A percentile compares a stretch with the other conserved stretches of the same genome.
Evolutionary conservation across 2,329 filamentous ascomycete genomes (phyloP).

Genomic region (Penicillium verrucosum): DNA sequence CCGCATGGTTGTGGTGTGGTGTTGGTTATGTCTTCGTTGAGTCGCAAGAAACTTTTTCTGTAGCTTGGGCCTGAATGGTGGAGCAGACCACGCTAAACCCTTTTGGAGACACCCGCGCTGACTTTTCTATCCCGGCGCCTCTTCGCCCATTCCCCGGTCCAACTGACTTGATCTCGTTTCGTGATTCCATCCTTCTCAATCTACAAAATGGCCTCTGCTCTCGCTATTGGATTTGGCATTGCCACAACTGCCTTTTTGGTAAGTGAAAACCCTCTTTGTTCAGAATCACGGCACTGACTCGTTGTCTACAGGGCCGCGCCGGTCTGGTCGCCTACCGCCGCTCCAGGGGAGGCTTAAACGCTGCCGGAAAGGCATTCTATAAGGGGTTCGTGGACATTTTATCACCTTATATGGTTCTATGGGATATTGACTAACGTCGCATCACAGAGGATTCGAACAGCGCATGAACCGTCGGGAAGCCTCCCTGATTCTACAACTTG

Average conservation of each 20-base stretch:
- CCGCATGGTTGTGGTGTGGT: conserved; percentile 26
- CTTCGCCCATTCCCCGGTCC: conserved; percentile 4
- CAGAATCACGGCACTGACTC: conserved; percentile 9
- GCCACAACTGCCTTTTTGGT: conserved; percentile 73
- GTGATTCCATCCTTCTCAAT: not conserved
- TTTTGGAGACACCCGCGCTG: conserved; percentile 31
- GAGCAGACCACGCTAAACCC: conserved; percentile 35
- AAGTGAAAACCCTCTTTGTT: conserved; percentile 31
- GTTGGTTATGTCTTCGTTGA: conserved; percentile 19
- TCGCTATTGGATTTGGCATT: conserved; percentile 46
- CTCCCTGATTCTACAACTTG: conserved; percentile 82
- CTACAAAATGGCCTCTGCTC: conserved; percentile 41
- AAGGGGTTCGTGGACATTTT: conserved; percentile 60
- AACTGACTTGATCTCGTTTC: conserved; percentile 8
- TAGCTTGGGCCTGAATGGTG: conserved; percentile 21
- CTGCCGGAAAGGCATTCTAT: conserved; percentile 88
- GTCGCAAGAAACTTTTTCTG: conserved; percentile 27
- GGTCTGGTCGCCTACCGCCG: conserved; percentile 84
- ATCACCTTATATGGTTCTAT: not conserved
- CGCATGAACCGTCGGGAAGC: conserved; percentile 94
- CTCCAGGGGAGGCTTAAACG: conserved; percentile 65
- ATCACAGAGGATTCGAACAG: conserved; percentile 74
- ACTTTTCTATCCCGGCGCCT: conserved; percentile 36
- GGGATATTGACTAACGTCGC: conserved; percentile 3
- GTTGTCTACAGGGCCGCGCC: conserved; percentile 69